phyloP scores from a whole-genome alignment of 192 early-diverging fungal species.

The Backusella parvicylindrica region DNA sequence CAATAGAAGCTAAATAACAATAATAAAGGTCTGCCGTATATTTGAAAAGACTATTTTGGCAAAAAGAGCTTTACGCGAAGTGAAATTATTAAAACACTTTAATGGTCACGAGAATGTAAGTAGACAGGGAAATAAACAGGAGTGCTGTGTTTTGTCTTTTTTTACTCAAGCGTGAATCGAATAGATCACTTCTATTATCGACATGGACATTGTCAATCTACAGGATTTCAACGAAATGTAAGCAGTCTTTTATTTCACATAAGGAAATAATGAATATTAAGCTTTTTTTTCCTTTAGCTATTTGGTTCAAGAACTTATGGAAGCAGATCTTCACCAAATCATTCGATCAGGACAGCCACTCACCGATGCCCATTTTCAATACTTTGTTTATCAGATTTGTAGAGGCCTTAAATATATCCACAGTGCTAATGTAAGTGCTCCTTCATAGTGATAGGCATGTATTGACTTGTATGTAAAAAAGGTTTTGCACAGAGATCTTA shows the following conservation, averaged over 20 bases:
- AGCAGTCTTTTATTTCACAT: background rate
- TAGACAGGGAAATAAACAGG: background rate
- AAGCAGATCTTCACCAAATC: conserved; percentile 70
- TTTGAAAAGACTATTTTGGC: conserved; percentile 83
- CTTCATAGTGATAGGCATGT: background rate
- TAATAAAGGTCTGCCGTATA: conserved; percentile 66
- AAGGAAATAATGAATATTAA: background rate
- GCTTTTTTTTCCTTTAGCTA: background rate
- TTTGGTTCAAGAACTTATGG: conserved; percentile 63
- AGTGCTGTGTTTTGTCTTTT: background rate
- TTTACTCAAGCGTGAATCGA: background rate
- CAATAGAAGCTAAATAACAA: background rate
- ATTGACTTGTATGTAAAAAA: background rate
- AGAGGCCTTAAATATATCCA: conserved; percentile 73
- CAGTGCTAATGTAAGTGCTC: conserved; percentile 45
- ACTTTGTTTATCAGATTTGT: conserved; percentile 66
- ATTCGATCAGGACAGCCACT: conserved; percentile 52
- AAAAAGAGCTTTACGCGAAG: conserved; percentile 84
- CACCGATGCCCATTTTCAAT: conserved; percentile 46
- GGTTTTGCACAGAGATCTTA: conserved; percentile 88
- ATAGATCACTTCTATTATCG: conserved; percentile 42
- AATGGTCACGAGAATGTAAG: conserved; percentile 87
- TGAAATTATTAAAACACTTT: conserved; percentile 89
- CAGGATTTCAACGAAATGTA: conserved; percentile 46
- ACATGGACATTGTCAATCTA: conserved; percentile 65